Base-by-base conservation (phyloP, 148 eudicot genomes). In the Arbutus unedo region DNA sequence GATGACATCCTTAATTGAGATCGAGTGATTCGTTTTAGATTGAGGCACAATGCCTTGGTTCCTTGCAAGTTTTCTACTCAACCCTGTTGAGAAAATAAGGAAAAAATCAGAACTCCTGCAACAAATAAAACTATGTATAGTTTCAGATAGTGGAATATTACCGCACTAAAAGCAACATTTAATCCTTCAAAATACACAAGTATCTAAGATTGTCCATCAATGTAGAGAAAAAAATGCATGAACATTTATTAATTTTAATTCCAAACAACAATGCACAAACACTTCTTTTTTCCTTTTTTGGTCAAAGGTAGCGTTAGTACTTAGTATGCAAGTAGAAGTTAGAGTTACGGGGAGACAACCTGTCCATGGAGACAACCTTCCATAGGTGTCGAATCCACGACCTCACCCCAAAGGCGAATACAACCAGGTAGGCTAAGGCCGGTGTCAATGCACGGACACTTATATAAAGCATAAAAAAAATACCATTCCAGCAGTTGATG, bases 1-100 rank as follows among this genome's bases (percentile, higher is more conserved):
- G 79, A 96, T 87, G 78, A 96, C 94, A 82, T 96, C 98, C 90
- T 93, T 94, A 51, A 93, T 84, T 0, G 97, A 86, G 43, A 96
- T 91, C 51, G 78, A 83, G 14, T 87, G 97, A 7, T 90, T 80
- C 11, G 83, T 82, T 74, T 84, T 85, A 41, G 86, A 72, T 73
- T 85, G 91, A 16, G 79, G 88, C 45, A 66, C 56, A 2, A 45
- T 60, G 3, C 59, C 86, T 81, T 89, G 96, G 83, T 76, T 87
- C 90, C 88, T 89, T 19, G 89, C 87, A 10, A 56, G 86, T 82
- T 86, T 89, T 82, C 87, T 87, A 38, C 78, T 71, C 4, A 66
- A 77, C 49, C 94, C 98, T 95, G 81, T 55, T 56, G 68, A 31
- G 66, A 49, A 51, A 79, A n/a, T 19, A 50, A 0, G 49, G 23